Evolutionary conservation across 257 asterid species (phyloP).

Genomic region (Agastache rugosa): DNA sequence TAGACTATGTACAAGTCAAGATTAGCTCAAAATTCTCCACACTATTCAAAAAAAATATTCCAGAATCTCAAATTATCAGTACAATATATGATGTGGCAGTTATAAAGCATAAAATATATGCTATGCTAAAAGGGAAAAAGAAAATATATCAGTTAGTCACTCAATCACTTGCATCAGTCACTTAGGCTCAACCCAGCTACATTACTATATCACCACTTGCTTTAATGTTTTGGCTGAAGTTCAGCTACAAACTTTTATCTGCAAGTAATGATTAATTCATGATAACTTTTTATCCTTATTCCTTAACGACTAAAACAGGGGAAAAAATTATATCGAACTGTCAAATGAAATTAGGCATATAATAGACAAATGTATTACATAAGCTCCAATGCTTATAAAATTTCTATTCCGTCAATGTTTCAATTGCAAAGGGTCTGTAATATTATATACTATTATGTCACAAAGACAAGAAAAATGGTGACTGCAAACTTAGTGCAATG

Average conservation of each 20-base stretch:
- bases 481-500: not conserved
- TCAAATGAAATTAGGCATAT: not conserved
- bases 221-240: not conserved
- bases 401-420: not conserved
- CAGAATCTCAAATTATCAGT: not conserved
- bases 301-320: no score
- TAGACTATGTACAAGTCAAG: not conserved
- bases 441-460: not conserved
- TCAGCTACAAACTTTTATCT: not conserved
- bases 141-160: not conserved
- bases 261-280: not conserved
- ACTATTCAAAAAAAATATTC: not conserved
- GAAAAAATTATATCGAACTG: not conserved
- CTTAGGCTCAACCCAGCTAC: not conserved
- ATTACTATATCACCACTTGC: not conserved
- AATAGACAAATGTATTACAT: not conserved
- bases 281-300: not conserved
- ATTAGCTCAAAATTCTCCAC: slow-evolving; percentile 20
- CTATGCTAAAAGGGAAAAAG: not conserved
- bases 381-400: no score
- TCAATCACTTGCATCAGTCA: not conserved
- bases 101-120: not conserved
- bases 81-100: slow-evolving; percentile 1
- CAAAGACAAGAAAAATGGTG: not conserved
- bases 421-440: not conserved